Percentiles rank a stretch among this genome's conserved stretches.
These are phyloP conservation scores for Lentinula raphanica DNA, from an alignment of 768 basidiomycete species.

Conservation along the genomic window DNA sequence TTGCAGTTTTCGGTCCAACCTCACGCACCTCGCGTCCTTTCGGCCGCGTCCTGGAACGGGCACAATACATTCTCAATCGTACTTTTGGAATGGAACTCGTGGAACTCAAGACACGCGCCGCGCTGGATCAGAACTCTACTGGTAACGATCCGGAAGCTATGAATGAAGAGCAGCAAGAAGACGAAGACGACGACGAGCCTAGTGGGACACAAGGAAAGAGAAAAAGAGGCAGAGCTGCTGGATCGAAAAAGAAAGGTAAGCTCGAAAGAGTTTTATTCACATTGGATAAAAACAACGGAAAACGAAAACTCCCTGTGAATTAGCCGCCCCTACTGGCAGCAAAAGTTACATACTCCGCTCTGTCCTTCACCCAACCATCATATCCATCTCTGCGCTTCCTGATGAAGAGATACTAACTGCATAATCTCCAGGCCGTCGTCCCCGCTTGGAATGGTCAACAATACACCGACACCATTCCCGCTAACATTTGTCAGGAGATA, in stretches of 20 bases:
- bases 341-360: constrained; percentile 87
- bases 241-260: constrained; percentile 66
- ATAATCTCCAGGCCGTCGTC: constrained; percentile 20
- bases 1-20: constrained; percentile 17
- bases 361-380: constrained; percentile 52
- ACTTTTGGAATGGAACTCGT: constrained; percentile 84
- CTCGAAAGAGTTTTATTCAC: constrained; percentile 5
- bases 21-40: constrained; percentile 45
- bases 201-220: neutral
- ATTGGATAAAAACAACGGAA: neutral
- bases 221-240: constrained; percentile 43
- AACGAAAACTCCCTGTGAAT: neutral
- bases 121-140: constrained; percentile 39
- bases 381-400: constrained; percentile 53
- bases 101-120: constrained; percentile 64
- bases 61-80: constrained; percentile 57
- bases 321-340: constrained; percentile 54
- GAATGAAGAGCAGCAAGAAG: constrained; percentile 39
- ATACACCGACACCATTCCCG: too few relatives aligned
- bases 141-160: constrained; percentile 28
- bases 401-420: constrained; percentile 50
- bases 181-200: constrained; percentile 13
- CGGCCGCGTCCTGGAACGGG: constrained; percentile 53
- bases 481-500: too few relatives aligned
- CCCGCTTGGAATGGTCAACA: neutral